Evolutionary conservation across 2,329 filamentous ascomycete species (phyloP).

Genomic region (Cordyceps fumosorosea): DNA sequence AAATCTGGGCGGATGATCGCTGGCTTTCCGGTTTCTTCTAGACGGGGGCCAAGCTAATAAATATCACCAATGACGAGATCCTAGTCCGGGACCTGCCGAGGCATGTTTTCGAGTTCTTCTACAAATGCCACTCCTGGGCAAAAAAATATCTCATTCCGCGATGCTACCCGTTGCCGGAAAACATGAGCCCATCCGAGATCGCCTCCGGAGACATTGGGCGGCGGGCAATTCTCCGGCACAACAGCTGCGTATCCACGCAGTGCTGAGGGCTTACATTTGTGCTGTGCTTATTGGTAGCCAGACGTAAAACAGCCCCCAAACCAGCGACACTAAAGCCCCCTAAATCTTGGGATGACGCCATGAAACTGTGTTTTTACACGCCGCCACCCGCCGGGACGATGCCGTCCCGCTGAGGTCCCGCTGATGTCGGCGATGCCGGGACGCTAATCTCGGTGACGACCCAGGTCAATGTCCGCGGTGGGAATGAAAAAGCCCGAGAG

Average conservation of each 20-base stretch:
- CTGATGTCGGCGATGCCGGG: neutral
- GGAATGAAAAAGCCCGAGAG: neutral
- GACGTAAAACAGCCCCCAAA: neutral
- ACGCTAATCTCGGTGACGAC: too few relatives aligned
- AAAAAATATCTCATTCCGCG: neutral
- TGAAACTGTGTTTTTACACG: too few relatives aligned
- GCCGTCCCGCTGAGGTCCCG: neutral
- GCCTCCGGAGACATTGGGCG: neutral
- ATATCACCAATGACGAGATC: neutral
- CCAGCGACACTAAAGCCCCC: too few relatives aligned
- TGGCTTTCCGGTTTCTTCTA: neutral
- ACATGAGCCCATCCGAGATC: neutral
- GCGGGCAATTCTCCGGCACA: neutral
- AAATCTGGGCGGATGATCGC: neutral
- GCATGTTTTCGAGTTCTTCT: neutral
- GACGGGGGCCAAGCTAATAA: neutral
- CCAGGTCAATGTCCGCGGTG: neutral
- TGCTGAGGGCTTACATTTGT: neutral
- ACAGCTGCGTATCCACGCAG: neutral
- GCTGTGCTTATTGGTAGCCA: neutral
- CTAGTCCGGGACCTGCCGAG: neutral
- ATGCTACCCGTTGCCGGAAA: neutral
- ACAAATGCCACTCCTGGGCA: neutral
- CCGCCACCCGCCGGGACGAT: neutral
- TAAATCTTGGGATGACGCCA: neutral